Percentiles rank a stretch among this genome's conserved stretches.
phyloP scores from a whole-genome alignment of 768 basidiomycete genomes.

The Chlorophyllum brunneum region DNA sequence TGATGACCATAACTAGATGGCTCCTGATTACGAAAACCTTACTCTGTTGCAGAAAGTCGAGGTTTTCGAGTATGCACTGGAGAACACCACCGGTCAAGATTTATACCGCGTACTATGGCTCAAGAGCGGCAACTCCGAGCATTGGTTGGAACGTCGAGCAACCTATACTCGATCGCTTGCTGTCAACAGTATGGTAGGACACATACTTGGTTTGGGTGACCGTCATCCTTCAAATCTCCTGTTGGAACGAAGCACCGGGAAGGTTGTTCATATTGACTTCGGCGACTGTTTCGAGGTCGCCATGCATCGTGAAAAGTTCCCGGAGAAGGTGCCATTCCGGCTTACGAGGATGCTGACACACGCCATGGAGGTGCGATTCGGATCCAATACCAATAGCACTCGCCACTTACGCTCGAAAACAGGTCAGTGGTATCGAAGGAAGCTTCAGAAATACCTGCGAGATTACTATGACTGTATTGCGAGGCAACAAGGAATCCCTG shows the following conservation, averaged over 20 bases:
- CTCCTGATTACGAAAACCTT: constrained; percentile 95
- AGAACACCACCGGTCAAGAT: constrained; percentile 98
- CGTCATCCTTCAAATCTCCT: constrained; percentile 95
- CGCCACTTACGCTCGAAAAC: constrained; percentile 10
- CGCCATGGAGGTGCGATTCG: constrained; percentile 86
- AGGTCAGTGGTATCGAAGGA: constrained; percentile 98
- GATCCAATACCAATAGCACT: background rate
- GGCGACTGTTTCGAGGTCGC: constrained; percentile 99
- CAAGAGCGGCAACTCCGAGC: constrained; percentile 91
- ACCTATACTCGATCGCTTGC: constrained; percentile 95
- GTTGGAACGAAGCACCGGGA: constrained; percentile 86
- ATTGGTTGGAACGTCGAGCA: constrained; percentile 95
- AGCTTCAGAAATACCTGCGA: constrained; percentile 96
- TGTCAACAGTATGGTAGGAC: constrained; percentile 97
- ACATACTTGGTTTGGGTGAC: constrained; percentile 96
- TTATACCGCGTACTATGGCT: constrained; percentile 96
- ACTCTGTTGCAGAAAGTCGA: constrained; percentile 96
- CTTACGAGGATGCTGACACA: constrained; percentile 97
- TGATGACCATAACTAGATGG: constrained; percentile 66
- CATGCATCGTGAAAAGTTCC: constrained; percentile 98
- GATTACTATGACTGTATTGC: constrained; percentile 94
- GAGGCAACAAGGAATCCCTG: constrained; percentile 97
- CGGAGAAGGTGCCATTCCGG: constrained; percentile 97
- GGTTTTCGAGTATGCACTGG: constrained; percentile 97
- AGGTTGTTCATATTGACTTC: constrained; percentile 95